Evolutionary conservation across 2,329 filamentous ascomycete species (phyloP).

Genomic region (Ascochyta rabiei): DNA sequence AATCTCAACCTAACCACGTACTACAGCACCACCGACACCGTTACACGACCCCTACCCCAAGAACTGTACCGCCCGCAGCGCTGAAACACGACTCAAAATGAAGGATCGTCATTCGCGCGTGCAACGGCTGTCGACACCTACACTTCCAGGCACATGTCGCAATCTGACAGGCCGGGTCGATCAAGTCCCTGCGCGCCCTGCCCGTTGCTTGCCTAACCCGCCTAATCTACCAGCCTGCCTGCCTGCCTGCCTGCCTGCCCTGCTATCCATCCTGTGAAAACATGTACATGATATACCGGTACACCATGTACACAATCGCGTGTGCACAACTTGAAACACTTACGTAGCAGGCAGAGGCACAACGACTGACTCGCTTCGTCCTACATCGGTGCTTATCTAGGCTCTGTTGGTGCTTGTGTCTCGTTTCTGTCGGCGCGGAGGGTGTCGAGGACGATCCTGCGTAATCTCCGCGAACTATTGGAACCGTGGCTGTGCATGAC

Average conservation of each 20-base stretch:
- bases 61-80: no score
- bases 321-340: background rate
- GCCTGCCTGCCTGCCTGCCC: no score
- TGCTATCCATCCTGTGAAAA: no score
- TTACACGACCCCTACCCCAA: background rate
- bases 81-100: no score
- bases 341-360: background rate
- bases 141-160: background rate
- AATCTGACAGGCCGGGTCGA: background rate
- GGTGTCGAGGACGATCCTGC: background rate
- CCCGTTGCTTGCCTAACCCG: background rate
- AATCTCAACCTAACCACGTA: background rate
- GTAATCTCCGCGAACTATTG: constrained; percentile 13
- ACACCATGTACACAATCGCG: background rate
- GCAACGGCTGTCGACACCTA: background rate
- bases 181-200: background rate
- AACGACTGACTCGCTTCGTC: background rate
- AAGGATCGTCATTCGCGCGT: no score
- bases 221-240: no score
- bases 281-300: background rate
- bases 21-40: background rate
- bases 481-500: constrained; percentile 12
- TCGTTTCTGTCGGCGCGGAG: background rate
- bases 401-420: no score
- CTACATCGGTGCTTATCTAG: background rate